phyloP scores from a whole-genome alignment of 306 rosid species.

The Adenanthera pavonina region DNA sequence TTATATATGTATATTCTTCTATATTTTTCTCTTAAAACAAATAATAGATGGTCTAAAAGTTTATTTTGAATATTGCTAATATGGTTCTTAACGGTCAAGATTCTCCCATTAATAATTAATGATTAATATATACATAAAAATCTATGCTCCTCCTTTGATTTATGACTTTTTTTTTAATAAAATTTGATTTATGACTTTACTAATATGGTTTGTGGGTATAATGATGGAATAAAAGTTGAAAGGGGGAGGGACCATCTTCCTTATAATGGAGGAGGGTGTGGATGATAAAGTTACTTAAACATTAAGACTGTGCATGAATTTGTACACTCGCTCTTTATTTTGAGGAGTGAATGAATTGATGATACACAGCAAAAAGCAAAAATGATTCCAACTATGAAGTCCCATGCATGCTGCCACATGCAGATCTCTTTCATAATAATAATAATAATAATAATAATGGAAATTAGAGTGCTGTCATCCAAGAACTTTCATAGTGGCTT shows the following conservation, averaged over 20 bases:
- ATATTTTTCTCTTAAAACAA: too few species aligned
- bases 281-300: not conserved
- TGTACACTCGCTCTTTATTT: not conserved
- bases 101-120: too few species aligned
- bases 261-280: not conserved
- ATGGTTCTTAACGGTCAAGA: too few species aligned
- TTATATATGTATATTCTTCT: too few species aligned
- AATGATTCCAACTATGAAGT: not conserved
- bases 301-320: slow-evolving; percentile 2
- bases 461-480: not conserved
- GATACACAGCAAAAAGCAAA: not conserved
- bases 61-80: too few species aligned
- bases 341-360: not conserved
- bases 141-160: too few species aligned
- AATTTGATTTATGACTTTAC: too few species aligned
- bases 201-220: not conserved
- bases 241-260: not conserved
- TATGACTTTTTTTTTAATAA: too few species aligned
- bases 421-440: not conserved
- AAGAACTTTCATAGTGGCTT: not conserved
- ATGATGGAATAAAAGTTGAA: not conserved
- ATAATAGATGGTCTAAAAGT: too few species aligned
- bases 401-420: slow-evolving; percentile 2
- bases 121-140: too few species aligned
- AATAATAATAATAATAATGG: too few species aligned